A percentile compares a stretch with the other conserved stretches of the same genome.
phyloP scores from a whole-genome alignment of 2,329 filamentous ascomycete species.

The Botrytis pseudocinerea region DNA sequence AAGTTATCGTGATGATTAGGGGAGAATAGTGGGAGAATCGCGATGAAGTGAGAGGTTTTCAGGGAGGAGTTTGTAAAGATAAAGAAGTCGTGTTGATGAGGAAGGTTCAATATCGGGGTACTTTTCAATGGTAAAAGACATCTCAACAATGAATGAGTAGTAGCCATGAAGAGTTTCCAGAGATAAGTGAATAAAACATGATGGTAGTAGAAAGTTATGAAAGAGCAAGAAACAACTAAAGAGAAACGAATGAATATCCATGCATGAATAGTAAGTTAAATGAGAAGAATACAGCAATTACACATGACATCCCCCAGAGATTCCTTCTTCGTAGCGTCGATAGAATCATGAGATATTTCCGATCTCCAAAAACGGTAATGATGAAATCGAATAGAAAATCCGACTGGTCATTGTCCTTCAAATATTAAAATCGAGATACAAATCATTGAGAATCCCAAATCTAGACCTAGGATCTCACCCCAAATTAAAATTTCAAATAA shows the following conservation, averaged over 20 bases:
- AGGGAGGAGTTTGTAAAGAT: background rate
- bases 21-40: accelerated
- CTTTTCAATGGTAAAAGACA: background rate
- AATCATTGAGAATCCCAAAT: background rate
- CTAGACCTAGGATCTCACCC: background rate
- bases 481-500: background rate
- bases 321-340: too few species aligned
- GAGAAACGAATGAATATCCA: too few species aligned
- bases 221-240: too few species aligned
- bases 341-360: too few species aligned
- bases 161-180: too few species aligned
- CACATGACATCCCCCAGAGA: too few species aligned
- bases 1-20: accelerated
- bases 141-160: too few species aligned
- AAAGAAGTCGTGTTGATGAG: background rate
- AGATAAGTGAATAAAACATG: too few species aligned
- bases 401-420: background rate
- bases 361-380: background rate
- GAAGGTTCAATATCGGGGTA: background rate
- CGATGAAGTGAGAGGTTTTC: background rate
- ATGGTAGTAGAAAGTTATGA: too few species aligned
- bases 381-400: background rate
- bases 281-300: too few species aligned
- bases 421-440: background rate
- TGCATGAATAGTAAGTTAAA: too few species aligned